Evolutionary conservation across 225 moss, liverwort and hornwort species (phyloP), one percentile per base, ranked within the genome.

Genomic region (Pseudoscleropodium purum): DNA sequence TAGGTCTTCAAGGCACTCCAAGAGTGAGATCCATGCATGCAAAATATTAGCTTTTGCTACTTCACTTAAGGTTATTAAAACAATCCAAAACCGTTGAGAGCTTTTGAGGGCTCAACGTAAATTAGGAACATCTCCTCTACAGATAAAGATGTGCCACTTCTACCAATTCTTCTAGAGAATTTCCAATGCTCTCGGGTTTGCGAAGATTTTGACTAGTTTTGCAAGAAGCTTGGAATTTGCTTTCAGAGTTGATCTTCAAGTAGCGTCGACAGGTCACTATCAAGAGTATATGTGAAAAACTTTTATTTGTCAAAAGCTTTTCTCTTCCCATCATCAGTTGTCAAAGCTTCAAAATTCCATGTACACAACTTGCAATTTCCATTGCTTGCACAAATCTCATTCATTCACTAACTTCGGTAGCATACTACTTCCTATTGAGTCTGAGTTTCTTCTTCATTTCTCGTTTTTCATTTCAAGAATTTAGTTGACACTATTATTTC

Each of bases 1-100:
- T 25, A 24, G 4, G 0, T 15, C 15, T 78, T 37, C 2, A 0
- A 54, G 13, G 10, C 36, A 15, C 0, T 24, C 0, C 0, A 15
- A 37, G 33, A 78, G 6, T 54, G 37, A 15, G 36, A 54, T 54
- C 14, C 25, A 37, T 37, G 15, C 6, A 37, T 25, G 10, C 25
- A 37, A 54, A 37, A 36, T 8, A 31, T 3, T 1, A 78, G 2
- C 25, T 78, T 78, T 34, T 54, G 5, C 15, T 78, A 7, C 15
- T 36, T 78, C 15, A 34, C 14, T 34, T 24, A 5, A 52, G 1
- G 23, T 54, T 14, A 54, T 25, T 9, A 23, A 14, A 78, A 16
- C 10, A 24, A 54, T 34, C 34, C 34, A 3, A 13, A 51, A 52
- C 1, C 8, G 4, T 15, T 15, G 7, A 24, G 3, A 34, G 14